phyloP scores from a whole-genome alignment of 2,329 filamentous ascomycete species.

The Aspergillus sp. region DNA sequence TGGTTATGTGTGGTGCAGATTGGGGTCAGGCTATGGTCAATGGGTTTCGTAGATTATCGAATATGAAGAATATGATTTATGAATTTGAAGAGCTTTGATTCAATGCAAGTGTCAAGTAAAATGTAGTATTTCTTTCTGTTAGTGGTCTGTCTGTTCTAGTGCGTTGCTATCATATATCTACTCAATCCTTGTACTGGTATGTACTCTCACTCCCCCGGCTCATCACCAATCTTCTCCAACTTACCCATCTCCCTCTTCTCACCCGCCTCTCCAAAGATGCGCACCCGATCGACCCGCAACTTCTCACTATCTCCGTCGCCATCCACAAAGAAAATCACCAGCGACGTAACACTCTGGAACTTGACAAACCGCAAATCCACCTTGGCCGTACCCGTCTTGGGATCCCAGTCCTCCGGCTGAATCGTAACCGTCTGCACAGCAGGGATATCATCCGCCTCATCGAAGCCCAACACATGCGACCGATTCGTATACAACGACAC shows the following conservation, averaged over 20 bases:
- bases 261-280: conserved; percentile 81
- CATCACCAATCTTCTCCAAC: conserved; percentile 89
- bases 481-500: conserved; percentile 87
- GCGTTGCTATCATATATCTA: background rate
- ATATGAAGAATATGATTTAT: no score
- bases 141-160: no score
- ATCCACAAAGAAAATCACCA: conserved; percentile 86
- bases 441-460: conserved; percentile 85
- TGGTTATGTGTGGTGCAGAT: background rate
- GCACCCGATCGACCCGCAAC: conserved; percentile 66
- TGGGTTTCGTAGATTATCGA: background rate
- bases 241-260: conserved; percentile 93
- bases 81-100: no score
- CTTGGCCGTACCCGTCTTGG: conserved; percentile 68
- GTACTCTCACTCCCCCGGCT: conserved; percentile 58
- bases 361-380: conserved; percentile 86
- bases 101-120: no score
- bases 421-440: conserved; percentile 80
- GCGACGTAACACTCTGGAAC: conserved; percentile 87
- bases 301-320: conserved; percentile 82
- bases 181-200: background rate
- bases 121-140: no score
- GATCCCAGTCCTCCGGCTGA: conserved; percentile 75
- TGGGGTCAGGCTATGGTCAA: background rate
- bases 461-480: conserved; percentile 87